These are phyloP conservation scores for Xanthoparmelia taractica DNA, from an alignment of 495 filamentous ascomycete genomes.

Conservation along the genomic window DNA sequence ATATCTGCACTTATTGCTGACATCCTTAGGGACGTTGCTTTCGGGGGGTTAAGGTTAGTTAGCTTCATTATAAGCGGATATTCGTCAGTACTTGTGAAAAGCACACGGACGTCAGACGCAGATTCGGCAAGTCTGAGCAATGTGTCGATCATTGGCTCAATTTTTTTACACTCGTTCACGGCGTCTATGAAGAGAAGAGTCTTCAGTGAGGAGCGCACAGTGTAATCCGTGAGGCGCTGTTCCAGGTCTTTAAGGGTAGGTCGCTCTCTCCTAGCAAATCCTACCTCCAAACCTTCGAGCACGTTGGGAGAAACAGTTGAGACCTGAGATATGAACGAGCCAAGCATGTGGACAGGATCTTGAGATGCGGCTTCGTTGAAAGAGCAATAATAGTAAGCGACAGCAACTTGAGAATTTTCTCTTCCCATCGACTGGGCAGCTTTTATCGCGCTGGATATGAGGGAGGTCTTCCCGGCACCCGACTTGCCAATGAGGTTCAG, in stretches of 20 bases:
- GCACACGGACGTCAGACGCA: neutral
- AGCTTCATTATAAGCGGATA: neutral
- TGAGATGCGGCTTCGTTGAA: neutral
- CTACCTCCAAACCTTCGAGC: neutral
- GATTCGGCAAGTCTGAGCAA: slow-evolving; percentile 5
- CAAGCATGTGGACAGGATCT: neutral
- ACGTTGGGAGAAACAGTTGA: neutral
- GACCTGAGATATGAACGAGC: neutral
- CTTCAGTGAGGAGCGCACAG: neutral
- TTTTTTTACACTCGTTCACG: neutral
- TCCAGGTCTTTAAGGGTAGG: neutral
- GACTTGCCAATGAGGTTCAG: slow-evolving; percentile 3
- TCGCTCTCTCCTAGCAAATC: neutral
- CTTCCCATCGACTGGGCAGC: neutral
- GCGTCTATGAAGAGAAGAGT: neutral
- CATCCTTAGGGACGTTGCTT: neutral
- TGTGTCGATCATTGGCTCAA: neutral
- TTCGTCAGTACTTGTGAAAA: slow-evolving; percentile 1
- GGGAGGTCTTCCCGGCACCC: neutral
- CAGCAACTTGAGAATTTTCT: neutral
- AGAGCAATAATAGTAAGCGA: neutral
- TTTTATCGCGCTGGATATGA: neutral
- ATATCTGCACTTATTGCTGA: neutral
- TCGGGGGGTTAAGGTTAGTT: neutral
- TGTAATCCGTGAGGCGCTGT: neutral